These are phyloP conservation scores for Porpolomopsis calyptriformis DNA, from an alignment of 768 basidiomycete genomes.

Conservation along the genomic window DNA sequence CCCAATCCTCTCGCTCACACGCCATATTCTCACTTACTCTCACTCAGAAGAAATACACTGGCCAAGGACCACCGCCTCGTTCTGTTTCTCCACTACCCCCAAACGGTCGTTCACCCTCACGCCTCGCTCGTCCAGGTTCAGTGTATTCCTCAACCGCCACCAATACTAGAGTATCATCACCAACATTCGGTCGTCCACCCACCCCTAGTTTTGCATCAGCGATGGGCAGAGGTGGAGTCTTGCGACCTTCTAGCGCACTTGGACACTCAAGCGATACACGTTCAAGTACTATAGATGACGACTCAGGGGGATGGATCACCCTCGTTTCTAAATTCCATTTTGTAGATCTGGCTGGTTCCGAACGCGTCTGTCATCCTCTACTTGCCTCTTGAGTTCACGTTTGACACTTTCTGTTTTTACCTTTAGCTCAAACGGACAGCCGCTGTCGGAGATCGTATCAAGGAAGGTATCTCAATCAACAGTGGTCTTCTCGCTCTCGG, in stretches of 20 bases:
- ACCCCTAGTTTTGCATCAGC: constrained; percentile 74
- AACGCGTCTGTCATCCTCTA: constrained; percentile 53
- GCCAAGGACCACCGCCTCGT: constrained; percentile 57
- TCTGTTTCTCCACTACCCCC: constrained; percentile 71
- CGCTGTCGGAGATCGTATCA: constrained; percentile 91
- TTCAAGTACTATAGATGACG: constrained; percentile 38
- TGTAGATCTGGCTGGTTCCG: constrained; percentile 94
- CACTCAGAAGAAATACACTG: constrained; percentile 79
- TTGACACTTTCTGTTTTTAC: constrained; percentile 12
- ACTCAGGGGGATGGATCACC: constrained; percentile 76
- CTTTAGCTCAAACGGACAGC: constrained; percentile 87
- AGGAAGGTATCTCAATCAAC: constrained; percentile 99
- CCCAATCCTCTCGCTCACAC: constrained; percentile 94
- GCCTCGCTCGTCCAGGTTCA: constrained; percentile 76
- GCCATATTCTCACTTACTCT: constrained; percentile 97
- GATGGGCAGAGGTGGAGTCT: constrained; percentile 53
- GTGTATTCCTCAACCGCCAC: constrained; percentile 39
- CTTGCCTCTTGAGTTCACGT: constrained; percentile 4
- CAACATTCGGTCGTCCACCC: constrained; percentile 63
- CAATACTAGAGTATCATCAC: constrained; percentile 57
- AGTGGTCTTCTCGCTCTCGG: constrained; percentile 91
- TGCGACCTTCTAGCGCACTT: constrained; percentile 75
- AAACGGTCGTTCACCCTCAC: constrained; percentile 62
- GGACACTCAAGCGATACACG: constrained; percentile 52
- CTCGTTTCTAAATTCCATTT: constrained; percentile 96